Evolutionary conservation across 2,329 filamentous ascomycete genomes (phyloP).

Genomic region (Mollisiaceae sp.): DNA sequence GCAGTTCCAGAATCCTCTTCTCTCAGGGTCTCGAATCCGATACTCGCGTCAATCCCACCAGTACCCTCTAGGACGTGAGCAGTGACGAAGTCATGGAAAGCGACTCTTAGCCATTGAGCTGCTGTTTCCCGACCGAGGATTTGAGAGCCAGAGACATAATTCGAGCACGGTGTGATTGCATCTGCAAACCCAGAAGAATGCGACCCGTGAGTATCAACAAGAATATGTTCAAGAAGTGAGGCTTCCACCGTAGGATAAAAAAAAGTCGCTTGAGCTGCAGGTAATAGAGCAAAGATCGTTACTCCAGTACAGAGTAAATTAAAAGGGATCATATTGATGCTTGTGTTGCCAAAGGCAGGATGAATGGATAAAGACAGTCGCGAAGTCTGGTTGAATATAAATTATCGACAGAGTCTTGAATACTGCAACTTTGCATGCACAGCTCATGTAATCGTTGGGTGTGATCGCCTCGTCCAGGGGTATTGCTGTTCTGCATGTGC

Average conservation of each 20-base stretch:
- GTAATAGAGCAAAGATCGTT: neutral
- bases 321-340: neutral
- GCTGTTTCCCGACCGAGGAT: constrained; percentile 60
- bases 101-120: constrained; percentile 64
- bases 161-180: constrained; percentile 61
- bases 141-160: constrained; percentile 54
- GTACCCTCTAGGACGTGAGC: constrained; percentile 51
- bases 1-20: constrained; percentile 61
- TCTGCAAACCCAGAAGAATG: constrained; percentile 51
- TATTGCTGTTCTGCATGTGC: constrained; percentile 8
- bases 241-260: constrained; percentile 32
- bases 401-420: neutral
- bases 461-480: neutral
- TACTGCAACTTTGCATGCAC: neutral
- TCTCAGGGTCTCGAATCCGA: constrained; percentile 61
- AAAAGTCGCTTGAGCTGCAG: constrained; percentile 20
- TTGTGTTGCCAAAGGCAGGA: neutral
- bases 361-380: neutral
- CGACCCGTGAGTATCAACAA: constrained; percentile 33
- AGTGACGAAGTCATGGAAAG: constrained; percentile 65
- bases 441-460: neutral
- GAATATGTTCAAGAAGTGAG: constrained; percentile 32
- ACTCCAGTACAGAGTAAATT: neutral
- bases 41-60: constrained; percentile 63
- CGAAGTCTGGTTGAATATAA: neutral